Evolutionary conservation across 768 basidiomycete genomes (phyloP).

Genomic region (Kockovaella imperatae): DNA sequence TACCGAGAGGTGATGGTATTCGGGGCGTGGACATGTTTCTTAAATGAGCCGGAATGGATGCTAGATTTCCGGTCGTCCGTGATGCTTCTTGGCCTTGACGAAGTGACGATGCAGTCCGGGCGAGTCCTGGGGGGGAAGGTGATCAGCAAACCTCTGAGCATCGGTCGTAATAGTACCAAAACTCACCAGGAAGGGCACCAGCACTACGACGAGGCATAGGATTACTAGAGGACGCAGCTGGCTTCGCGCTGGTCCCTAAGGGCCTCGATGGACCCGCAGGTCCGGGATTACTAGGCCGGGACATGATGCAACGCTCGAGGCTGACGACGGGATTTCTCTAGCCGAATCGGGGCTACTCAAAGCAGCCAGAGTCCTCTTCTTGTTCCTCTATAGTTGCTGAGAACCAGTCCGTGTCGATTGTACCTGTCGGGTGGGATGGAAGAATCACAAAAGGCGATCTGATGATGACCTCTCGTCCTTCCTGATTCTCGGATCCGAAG

Average conservation of each 20-base stretch:
- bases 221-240: conserved; percentile 13
- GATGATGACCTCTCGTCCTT: too few species aligned
- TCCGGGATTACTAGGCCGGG: too few species aligned
- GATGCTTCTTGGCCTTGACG: conserved; percentile 24
- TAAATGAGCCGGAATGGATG: conserved; percentile 39
- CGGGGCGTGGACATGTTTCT: conserved; percentile 34
- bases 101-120: conserved; percentile 40
- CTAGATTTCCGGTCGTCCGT: conserved; percentile 20
- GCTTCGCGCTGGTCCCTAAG: conserved; percentile 17
- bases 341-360: too few species aligned
- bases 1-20: conserved; percentile 41
- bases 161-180: not conserved
- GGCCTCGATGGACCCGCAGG: conserved; percentile 26
- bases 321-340: too few species aligned
- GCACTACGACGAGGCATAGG: conserved; percentile 39
- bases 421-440: too few species aligned
- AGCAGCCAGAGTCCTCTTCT: too few species aligned
- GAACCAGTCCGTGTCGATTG: too few species aligned
- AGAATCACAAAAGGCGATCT: too few species aligned
- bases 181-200: conserved; percentile 39
- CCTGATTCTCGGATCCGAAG: too few species aligned
- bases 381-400: too few species aligned
- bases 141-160: not conserved
- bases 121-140: conserved; percentile 25
- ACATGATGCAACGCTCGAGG: too few species aligned